These are phyloP conservation scores for Vigna hirtella DNA, from an alignment of 306 rosid genomes.

Conservation along the genomic window DNA sequence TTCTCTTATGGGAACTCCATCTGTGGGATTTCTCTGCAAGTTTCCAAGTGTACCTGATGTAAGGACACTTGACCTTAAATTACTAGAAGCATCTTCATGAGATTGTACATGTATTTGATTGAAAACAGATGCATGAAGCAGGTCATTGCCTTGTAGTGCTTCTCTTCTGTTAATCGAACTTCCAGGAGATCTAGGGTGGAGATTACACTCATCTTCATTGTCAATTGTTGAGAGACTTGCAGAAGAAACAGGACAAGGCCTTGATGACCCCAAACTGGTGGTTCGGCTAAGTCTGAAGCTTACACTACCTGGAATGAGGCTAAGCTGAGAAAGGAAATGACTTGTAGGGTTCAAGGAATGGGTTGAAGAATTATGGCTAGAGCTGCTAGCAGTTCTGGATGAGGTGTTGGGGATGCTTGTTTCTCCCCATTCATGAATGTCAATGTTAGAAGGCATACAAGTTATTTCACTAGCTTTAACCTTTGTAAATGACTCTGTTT, in stretches of 20 bases:
- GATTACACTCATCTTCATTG: conserved; percentile 60
- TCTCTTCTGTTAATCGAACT: conserved; percentile 49
- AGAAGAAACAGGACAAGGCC: conserved; percentile 68
- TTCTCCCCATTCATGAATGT: conserved; percentile 58
- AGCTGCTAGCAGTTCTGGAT: conserved; percentile 61
- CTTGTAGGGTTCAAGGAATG: conserved; percentile 67
- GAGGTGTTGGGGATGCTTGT: conserved; percentile 47
- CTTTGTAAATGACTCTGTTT: conserved; percentile 53
- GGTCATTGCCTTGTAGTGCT: conserved; percentile 48
- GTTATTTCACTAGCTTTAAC: conserved; percentile 56
- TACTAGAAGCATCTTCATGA: conserved; percentile 54
- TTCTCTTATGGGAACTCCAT: conserved; percentile 44
- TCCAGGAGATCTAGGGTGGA: conserved; percentile 45
- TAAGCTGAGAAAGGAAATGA: conserved; percentile 77
- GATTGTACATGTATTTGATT: conserved; percentile 44
- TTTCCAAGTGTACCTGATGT: conserved; percentile 41
- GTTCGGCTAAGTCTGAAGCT: conserved; percentile 87
- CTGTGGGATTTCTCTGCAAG: conserved; percentile 44
- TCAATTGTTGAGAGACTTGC: conserved; percentile 56
- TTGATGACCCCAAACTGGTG: conserved; percentile 74
- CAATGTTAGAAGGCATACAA: conserved; percentile 53
- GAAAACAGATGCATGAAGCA: conserved; percentile 48
- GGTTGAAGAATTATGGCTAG: conserved; percentile 52
- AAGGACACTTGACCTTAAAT: conserved; percentile 50
- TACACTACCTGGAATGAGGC: conserved; percentile 69